Evolutionary conservation across 768 basidiomycete genomes (phyloP).

Genomic region (Tricholoma bakamatsutake): DNA sequence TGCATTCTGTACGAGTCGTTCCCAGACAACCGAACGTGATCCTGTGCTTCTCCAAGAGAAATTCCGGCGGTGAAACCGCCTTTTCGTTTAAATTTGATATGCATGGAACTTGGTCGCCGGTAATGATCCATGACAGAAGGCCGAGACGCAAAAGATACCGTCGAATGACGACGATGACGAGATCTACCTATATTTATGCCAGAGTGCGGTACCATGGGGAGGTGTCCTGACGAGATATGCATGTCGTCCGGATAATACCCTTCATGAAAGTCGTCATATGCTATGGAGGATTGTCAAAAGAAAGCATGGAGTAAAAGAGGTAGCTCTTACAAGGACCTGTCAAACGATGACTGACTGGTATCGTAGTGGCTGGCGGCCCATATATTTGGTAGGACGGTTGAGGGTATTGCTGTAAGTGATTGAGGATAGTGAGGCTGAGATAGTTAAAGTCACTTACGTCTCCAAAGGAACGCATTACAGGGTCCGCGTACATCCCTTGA

Average conservation of each 20-base stretch:
- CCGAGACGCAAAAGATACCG: slow-evolving; percentile 39
- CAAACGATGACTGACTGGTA: slow-evolving; percentile 35
- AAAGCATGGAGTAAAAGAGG: background rate
- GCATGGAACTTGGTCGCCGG: slow-evolving; percentile 41
- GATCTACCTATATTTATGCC: slow-evolving; percentile 25
- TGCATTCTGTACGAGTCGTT: slow-evolving; percentile 57
- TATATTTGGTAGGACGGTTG: slow-evolving; percentile 44
- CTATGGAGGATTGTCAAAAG: slow-evolving; percentile 18
- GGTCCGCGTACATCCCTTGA: slow-evolving; percentile 37
- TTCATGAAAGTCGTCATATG: slow-evolving; percentile 53
- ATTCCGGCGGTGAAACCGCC: slow-evolving; percentile 60
- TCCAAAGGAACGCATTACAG: slow-evolving; percentile 20
- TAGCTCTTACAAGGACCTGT: slow-evolving; percentile 33
- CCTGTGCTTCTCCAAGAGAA: slow-evolving; percentile 63
- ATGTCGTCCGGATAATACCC: slow-evolving; percentile 46
- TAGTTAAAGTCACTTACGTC: slow-evolving; percentile 30
- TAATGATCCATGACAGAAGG: slow-evolving; percentile 37
- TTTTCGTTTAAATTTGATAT: slow-evolving; percentile 72
- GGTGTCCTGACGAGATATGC: slow-evolving; percentile 32
- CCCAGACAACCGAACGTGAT: slow-evolving; percentile 53
- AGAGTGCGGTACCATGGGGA: slow-evolving; percentile 26
- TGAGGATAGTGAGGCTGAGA: background rate
- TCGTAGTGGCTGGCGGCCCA: slow-evolving; percentile 27
- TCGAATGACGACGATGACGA: slow-evolving; percentile 44
- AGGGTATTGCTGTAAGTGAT: slow-evolving; percentile 28